phyloP scores from a whole-genome alignment of 108 stramenopile genomes.

The Seminavis robusta region DNA sequence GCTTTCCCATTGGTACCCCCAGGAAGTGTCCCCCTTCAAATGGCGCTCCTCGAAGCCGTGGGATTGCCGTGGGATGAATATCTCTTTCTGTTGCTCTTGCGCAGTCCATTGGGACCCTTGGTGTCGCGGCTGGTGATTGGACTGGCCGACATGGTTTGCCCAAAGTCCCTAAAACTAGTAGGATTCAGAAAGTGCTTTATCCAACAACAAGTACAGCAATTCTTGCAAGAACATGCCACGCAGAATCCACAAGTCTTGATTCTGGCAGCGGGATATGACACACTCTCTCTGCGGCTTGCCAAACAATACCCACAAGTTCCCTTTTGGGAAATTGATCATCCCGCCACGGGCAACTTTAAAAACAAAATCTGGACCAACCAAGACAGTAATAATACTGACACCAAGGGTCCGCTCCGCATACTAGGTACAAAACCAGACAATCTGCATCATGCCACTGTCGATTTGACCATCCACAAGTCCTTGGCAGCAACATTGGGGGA shows the following conservation, averaged over 20 bases:
- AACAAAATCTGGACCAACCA: not conserved
- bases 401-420: not conserved
- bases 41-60: too few relatives aligned
- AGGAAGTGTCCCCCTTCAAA: too few relatives aligned
- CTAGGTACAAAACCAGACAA: too few relatives aligned
- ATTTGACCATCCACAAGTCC: not conserved
- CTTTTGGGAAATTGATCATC: slow-evolving; percentile 14
- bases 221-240: not conserved
- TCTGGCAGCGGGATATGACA: slow-evolving; percentile 14
- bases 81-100: too few relatives aligned
- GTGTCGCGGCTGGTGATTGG: too few relatives aligned
- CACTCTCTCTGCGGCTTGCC: slow-evolving; percentile 1
- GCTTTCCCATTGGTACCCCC: too few relatives aligned
- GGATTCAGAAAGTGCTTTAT: not conserved
- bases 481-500: too few relatives aligned
- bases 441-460: not conserved
- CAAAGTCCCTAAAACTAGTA: not conserved
- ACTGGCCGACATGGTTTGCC: too few relatives aligned
- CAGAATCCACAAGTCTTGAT: slow-evolving; percentile 6
- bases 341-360: slow-evolving; percentile 3
- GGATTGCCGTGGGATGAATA: too few relatives aligned
- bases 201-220: not conserved
- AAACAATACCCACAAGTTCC: slow-evolving; percentile 3
- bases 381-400: not conserved
- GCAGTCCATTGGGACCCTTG: too few relatives aligned